Evolutionary conservation across 2,329 filamentous ascomycete genomes (phyloP).

Genomic region (Trichocomaceae sp.): DNA sequence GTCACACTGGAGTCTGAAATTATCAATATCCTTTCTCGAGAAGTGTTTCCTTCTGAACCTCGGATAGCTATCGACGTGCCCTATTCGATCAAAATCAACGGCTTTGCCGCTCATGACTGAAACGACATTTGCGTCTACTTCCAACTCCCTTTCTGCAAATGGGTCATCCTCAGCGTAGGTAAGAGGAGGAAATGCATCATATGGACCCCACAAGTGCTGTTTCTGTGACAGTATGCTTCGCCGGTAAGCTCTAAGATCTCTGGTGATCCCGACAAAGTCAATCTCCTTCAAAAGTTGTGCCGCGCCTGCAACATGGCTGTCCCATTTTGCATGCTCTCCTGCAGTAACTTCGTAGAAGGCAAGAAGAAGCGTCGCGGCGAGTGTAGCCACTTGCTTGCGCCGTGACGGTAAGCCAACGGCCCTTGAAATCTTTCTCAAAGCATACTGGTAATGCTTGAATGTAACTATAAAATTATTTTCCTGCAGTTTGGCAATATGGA

Average conservation of each 20-base stretch:
- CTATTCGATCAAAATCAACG: slow-evolving; percentile 54
- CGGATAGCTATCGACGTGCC: slow-evolving; percentile 34
- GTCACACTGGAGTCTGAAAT: slow-evolving; percentile 74
- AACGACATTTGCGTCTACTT: slow-evolving; percentile 53
- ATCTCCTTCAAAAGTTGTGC: slow-evolving; percentile 77
- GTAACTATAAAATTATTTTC: slow-evolving; percentile 68
- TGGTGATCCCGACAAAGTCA: slow-evolving; percentile 67
- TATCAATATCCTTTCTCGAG: slow-evolving; percentile 60
- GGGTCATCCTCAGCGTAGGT: slow-evolving; percentile 35
- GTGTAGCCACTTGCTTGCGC: slow-evolving; percentile 67
- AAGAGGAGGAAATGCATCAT: slow-evolving; percentile 1
- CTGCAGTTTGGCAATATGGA: slow-evolving; percentile 82
- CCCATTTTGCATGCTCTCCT: slow-evolving; percentile 93
- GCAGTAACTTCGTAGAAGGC: slow-evolving; percentile 93
- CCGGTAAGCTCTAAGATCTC: slow-evolving; percentile 61
- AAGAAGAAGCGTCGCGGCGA: slow-evolving; percentile 81
- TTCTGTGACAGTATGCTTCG: slow-evolving; percentile 36
- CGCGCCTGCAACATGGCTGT: slow-evolving; percentile 79
- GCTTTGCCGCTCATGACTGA: slow-evolving; percentile 52
- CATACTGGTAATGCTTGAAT: slow-evolving; percentile 84
- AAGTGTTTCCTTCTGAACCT: slow-evolving; percentile 29
- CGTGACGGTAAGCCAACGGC: slow-evolving; percentile 64
- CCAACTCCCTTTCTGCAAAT: slow-evolving; percentile 38
- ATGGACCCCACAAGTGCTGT: slow-evolving; percentile 22
- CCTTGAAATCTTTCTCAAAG: slow-evolving; percentile 68